phyloP scores from a whole-genome alignment of 805 yeast genomes.

The Pichia membranifaciens region DNA sequence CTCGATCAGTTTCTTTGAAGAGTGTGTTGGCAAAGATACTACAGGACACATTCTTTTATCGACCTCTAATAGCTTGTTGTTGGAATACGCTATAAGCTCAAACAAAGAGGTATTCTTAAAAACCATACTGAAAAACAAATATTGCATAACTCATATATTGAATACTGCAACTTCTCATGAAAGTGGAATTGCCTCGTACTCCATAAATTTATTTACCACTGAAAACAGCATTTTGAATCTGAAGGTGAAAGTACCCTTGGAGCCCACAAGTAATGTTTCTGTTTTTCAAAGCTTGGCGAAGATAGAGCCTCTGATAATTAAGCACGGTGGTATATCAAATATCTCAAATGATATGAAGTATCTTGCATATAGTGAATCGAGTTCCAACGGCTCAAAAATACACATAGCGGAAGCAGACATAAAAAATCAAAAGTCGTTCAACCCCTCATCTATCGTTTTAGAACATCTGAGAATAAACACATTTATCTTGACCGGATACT shows the following conservation, averaged over 20 bases:
- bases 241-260: slow-evolving; percentile 10
- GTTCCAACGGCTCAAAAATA: background rate
- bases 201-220: slow-evolving; percentile 11
- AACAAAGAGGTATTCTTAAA: slow-evolving; percentile 38
- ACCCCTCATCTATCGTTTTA: slow-evolving; percentile 10
- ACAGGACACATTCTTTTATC: slow-evolving; percentile 48
- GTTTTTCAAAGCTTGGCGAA: slow-evolving; percentile 16
- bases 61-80: slow-evolving; percentile 41
- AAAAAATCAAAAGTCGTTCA: slow-evolving; percentile 20
- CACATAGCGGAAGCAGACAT: slow-evolving; percentile 17
- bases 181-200: slow-evolving; percentile 6
- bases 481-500: slow-evolving; percentile 47
- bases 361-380: background rate
- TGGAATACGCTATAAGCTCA: slow-evolving; percentile 42
- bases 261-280: slow-evolving; percentile 9
- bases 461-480: slow-evolving; percentile 25
- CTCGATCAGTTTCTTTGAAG: slow-evolving; percentile 34
- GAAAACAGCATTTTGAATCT: slow-evolving; percentile 17
- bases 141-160: slow-evolving; percentile 12
- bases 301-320: slow-evolving; percentile 17
- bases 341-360: slow-evolving; percentile 4
- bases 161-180: background rate
- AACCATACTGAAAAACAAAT: slow-evolving; percentile 34
- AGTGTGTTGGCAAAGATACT: slow-evolving; percentile 22
- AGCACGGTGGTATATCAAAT: background rate